Evolutionary conservation across 164 flowering plant genomes (phyloP), one percentile per base, ranked within the genome.

Genomic region (Pachysandra terminalis): DNA sequence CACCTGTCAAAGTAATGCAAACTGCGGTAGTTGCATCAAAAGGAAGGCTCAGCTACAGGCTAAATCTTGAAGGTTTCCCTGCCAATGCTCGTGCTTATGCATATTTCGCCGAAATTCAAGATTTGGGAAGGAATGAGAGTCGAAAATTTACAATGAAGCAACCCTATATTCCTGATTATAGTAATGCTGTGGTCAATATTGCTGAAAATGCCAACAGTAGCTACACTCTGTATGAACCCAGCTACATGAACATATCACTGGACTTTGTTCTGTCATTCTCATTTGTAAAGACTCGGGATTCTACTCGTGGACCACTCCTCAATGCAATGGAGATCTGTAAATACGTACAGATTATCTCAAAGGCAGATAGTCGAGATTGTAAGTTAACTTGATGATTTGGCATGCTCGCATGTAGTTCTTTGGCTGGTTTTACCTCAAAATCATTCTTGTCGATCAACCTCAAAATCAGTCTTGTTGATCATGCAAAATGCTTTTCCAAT

Each of bases 1-100:
- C 98, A 48, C 98, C 98, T n/a, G 80, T 81, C 10, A 91, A 90
- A 81, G 97, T 91, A 49, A 95, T 95, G 98, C 98, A 91, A 75
- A 91, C 96, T 51, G 98, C 93, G 32, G 98, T 91, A 37, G 85
- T 90, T 78, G 98, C 97, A 59, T 84, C 91, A 15, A 40, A 80
- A 75, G 98, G 97, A 51, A 68, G 45, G 27, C 83, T 91, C 22
- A 89, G 79, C 73, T 95, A 95, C 76, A 81, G 96, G 71, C 37
- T 95, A 69, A 80, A 89, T 73, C 85, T 95, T 13, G 97, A 95
- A 54, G 98, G 85, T 63, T 95, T 95, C 77, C 97, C 97, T 48
- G 97, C 86, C 13, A 86, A 85, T 77, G 97, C 96, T 64, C 84
- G 98, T 63, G 97, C 96, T n/a, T 89, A 76, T 80, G 96, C 96